These are phyloP conservation scores for Luzula sylvatica DNA, from an alignment of 176 grass and related monocot species.

Conservation along the genomic window DNA sequence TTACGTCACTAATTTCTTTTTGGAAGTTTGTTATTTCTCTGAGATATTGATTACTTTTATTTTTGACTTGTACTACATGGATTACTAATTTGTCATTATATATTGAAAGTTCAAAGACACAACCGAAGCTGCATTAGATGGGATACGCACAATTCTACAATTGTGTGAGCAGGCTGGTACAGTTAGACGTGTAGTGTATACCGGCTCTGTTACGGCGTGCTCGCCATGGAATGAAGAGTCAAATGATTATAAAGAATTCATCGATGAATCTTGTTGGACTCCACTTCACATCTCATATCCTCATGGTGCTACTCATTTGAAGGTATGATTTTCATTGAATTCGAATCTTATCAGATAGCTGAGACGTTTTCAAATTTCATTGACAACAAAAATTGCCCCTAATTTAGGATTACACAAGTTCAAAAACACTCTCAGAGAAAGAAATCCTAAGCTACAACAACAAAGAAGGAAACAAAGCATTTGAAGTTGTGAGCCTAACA, in stretches of 20 bases:
- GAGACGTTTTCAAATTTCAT: neutral
- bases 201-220: constrained; percentile 38
- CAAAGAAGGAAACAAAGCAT: neutral
- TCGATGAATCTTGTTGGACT: constrained; percentile 54
- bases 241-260: constrained; percentile 13
- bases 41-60: too few species aligned
- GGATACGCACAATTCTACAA: constrained; percentile 32
- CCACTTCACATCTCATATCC: constrained; percentile 32
- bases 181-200: constrained; percentile 57
- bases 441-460: constrained; percentile 41
- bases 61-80: too few species aligned
- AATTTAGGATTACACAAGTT: constrained; percentile 31
- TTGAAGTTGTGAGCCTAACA: constrained; percentile 44
- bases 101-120: constrained; percentile 32
- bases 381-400: neutral
- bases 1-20: too few species aligned
- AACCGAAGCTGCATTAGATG: constrained; percentile 34
- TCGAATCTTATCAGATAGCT: too few species aligned
- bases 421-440: constrained; percentile 45
- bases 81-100: too few species aligned
- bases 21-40: too few species aligned
- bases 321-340: constrained; percentile 15
- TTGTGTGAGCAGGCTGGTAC: constrained; percentile 42
- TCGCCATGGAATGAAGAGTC: constrained; percentile 42
- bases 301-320: constrained; percentile 12